These are phyloP conservation scores for Naganishia antarctica DNA, from an alignment of 768 basidiomycete genomes.

Conservation along the genomic window DNA sequence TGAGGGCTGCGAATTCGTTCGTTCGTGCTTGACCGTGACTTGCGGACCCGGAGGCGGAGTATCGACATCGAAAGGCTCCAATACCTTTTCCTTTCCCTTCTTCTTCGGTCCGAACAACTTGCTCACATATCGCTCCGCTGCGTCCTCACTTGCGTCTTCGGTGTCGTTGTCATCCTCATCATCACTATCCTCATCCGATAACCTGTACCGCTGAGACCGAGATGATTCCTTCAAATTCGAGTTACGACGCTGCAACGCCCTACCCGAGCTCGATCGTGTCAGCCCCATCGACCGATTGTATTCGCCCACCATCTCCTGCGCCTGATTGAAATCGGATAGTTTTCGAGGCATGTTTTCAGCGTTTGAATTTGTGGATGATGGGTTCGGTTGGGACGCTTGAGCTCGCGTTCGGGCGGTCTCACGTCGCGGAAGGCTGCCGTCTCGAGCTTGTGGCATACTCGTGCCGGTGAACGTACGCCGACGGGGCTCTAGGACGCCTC, in stretches of 20 bases:
- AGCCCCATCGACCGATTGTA: not conserved
- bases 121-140: not conserved
- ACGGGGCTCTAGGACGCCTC: too few relatives aligned
- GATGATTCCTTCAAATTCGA: constrained; percentile 9
- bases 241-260: not conserved
- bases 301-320: not conserved
- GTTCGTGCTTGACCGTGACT: not conserved
- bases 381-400: not conserved
- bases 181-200: not conserved
- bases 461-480: too few relatives aligned
- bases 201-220: constrained; percentile 1
- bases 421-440: constrained; percentile 18
- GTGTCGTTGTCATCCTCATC: not conserved
- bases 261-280: not conserved
- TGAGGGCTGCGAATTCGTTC: not conserved
- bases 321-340: not conserved
- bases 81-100: not conserved
- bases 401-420: not conserved
- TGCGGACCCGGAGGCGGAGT: not conserved
- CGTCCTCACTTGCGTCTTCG: not conserved
- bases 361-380: not conserved
- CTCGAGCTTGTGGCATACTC: constrained; percentile 6
- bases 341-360: constrained; percentile 6
- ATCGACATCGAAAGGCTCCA: not conserved
- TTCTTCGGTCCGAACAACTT: not conserved